Conservation (phyloP, 2,329 filamentous ascomycete genomes). For the Pseudovirgaria hyperparasitica region DNA sequence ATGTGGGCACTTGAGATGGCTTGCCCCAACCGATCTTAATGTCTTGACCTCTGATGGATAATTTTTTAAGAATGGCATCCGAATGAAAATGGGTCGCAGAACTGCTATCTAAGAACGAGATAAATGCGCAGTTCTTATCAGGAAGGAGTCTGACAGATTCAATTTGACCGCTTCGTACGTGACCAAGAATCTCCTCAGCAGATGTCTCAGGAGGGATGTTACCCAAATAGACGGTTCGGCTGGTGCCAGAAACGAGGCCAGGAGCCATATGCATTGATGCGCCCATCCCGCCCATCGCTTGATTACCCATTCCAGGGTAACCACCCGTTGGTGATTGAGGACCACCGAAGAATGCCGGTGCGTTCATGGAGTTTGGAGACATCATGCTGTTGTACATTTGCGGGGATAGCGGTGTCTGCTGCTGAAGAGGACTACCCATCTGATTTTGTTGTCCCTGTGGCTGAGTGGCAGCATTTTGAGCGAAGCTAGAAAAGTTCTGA, state of each 20-base stretch:
- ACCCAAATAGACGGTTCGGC: constrained; percentile 90
- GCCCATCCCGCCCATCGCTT: constrained; percentile 50
- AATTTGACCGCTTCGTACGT: constrained; percentile 94
- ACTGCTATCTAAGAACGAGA: constrained; percentile 95
- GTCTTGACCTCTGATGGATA: constrained; percentile 95
- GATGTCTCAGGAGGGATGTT: constrained; percentile 98
- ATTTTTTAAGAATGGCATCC: constrained; percentile 98
- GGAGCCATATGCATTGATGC: constrained; percentile 65
- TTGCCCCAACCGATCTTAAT: constrained; percentile 99
- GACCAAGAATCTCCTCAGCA: constrained; percentile 90
- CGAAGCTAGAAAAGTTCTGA: constrained; percentile 65
- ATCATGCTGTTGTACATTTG: constrained; percentile 75
- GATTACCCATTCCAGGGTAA: constrained; percentile 51
- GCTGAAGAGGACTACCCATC: constrained; percentile 62
- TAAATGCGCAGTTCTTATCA: constrained; percentile 99
- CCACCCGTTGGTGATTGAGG: constrained; percentile 76
- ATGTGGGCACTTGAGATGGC: constrained; percentile 93
- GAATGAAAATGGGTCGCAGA: constrained; percentile 99
- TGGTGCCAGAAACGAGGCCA: constrained; percentile 78
- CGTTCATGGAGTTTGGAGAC: constrained; percentile 72
- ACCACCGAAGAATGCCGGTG: constrained; percentile 64
- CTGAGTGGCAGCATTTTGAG: constrained; percentile 43
- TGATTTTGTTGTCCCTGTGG: constrained; percentile 49
- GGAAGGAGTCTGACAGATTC: constrained; percentile 95
- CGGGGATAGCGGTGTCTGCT: constrained; percentile 59